Conservation (phyloP, 305 asterid species). For the Caryopteris hybrid region DNA sequence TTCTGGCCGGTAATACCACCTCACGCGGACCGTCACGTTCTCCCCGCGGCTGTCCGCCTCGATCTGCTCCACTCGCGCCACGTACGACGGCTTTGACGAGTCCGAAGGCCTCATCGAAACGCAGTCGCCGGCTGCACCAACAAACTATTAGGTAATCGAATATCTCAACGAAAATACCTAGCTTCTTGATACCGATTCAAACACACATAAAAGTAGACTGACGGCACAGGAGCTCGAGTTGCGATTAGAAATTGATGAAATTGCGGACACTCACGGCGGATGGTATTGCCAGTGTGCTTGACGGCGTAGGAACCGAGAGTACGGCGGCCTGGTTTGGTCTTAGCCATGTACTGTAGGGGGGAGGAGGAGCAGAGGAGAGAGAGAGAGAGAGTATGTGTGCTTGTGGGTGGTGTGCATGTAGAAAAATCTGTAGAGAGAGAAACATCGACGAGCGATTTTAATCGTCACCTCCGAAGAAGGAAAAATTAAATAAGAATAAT, state of each 20-base stretch:
- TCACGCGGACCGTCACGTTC: slow-evolving; percentile 58
- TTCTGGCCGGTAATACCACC: slow-evolving; percentile 95
- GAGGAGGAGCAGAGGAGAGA: slow-evolving; percentile 14
- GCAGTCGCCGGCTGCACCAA: slow-evolving; percentile 65
- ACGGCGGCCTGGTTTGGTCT: slow-evolving; percentile 54
- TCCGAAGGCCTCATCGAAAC: slow-evolving; percentile 79
- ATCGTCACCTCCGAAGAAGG: background rate
- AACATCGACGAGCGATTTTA: background rate
- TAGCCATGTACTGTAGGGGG: slow-evolving; percentile 51
- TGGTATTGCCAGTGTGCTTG: slow-evolving; percentile 52
- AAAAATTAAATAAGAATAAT: background rate
- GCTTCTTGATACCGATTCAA: background rate
- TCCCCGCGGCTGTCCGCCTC: slow-evolving; percentile 73
- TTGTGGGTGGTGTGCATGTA: slow-evolving; percentile 15
- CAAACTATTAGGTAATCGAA: background rate
- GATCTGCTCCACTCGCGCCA: slow-evolving; percentile 74
- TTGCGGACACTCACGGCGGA: slow-evolving; percentile 44
- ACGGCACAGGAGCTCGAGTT: background rate
- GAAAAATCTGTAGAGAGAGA: slow-evolving; percentile 28
- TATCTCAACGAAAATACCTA: background rate
- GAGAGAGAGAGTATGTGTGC: background rate
- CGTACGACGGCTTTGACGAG: slow-evolving; percentile 73
- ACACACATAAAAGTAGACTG: background rate
- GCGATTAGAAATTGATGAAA: background rate
- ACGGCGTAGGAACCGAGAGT: slow-evolving; percentile 53